Evolutionary conservation across 1,284 basidiomycete species (phyloP).

Genomic region (Puccinia coronata): DNA sequence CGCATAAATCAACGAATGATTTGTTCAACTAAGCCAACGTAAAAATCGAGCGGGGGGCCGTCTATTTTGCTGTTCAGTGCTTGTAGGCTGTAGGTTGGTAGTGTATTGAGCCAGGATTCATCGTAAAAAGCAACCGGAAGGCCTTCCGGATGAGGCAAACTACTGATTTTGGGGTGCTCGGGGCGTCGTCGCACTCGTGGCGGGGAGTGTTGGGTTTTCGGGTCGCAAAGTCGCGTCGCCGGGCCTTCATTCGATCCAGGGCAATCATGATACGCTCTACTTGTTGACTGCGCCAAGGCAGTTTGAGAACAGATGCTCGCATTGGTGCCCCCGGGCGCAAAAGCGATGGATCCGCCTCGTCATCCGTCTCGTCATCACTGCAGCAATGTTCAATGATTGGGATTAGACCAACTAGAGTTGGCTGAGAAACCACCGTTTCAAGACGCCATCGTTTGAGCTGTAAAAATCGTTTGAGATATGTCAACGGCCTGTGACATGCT

Average conservation of each 20-base stretch:
- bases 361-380: slow-evolving; percentile 25
- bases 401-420: background rate
- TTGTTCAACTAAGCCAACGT: background rate
- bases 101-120: background rate
- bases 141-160: background rate
- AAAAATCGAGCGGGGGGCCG: background rate
- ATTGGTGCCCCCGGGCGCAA: background rate
- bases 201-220: slow-evolving; percentile 4
- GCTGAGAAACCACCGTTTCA: background rate
- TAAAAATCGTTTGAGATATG: background rate
- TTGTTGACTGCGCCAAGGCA: background rate
- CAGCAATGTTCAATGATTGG: background rate
- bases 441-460: background rate
- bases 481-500: background rate
- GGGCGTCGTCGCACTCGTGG: slow-evolving; percentile 7
- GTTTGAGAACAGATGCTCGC: background rate
- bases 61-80: background rate
- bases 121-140: background rate
- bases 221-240: background rate
- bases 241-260: background rate
- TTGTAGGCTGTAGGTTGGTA: background rate
- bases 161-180: background rate
- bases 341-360: background rate
- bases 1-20: background rate
- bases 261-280: background rate